Evolutionary conservation across 768 basidiomycete genomes (phyloP), one percentile per base, ranked within the genome.

Genomic region (Macrolepiota fuliginosa): DNA sequence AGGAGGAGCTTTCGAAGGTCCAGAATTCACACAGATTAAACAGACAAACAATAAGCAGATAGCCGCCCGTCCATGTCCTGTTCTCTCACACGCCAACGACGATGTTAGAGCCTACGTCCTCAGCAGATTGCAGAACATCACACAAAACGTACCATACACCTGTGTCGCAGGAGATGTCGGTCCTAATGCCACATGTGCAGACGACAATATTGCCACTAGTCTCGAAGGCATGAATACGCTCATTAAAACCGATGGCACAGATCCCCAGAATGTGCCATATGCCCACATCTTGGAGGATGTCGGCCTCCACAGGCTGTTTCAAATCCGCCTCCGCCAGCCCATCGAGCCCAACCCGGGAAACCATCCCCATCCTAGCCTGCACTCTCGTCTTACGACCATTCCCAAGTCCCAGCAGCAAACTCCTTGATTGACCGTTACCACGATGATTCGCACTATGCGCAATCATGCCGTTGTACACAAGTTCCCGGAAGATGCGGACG

Each of bases 401-500:
- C 29, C 29, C 29, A 32, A 32, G 29, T 7, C 29, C 29, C 29
- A 32, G 3, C 3, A 7, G 29, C 29, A 32, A 7, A 32, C 29
- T 7, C 29, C 29, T 32, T 32, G 29, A 32, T 3, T 7, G 29
- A 7, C 29, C 7, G 29, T 32, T 3, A 32, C 29, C 29, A 32
- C 7, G 29, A 32, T 32, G 29, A 13, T 65, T 57, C 4, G 25
- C 37, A 5, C 42, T 61, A 12, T 64, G 62, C 42, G 55, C 42
- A 40, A 60, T 45, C 65, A 69, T 68, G 52, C 70, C 70, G 45
- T 67, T 62, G 54, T 77, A 73, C 53, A 98, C 84, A 71, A 97
- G 97, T 57, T 85, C 79, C 24, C 93, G 83, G 76, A 98, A 96
- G 51, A 98, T 93, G 39, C 86, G 83, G 11, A 98, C 92, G n/a